Percentiles rank a stretch among this genome's conserved stretches.
These are phyloP conservation scores for Pythium dissotocum DNA, from an alignment of 352 stramenopile genomes.

Conservation along the genomic window DNA sequence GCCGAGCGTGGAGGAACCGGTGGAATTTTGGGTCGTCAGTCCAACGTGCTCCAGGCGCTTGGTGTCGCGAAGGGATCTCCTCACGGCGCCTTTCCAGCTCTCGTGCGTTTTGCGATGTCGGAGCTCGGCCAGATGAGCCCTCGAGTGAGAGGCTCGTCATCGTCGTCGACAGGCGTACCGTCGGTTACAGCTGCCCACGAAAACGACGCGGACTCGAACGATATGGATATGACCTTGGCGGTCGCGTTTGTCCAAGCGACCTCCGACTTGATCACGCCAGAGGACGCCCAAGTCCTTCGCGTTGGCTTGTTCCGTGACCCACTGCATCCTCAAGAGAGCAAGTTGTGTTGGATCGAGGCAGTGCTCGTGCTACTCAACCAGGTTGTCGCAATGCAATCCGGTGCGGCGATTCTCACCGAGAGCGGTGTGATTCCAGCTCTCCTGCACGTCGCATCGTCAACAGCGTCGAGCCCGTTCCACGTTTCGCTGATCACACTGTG, in stretches of 20 bases:
- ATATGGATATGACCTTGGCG: slow-evolving; percentile 89
- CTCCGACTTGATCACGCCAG: slow-evolving; percentile 62
- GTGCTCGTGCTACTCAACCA: slow-evolving; percentile 71
- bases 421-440: slow-evolving; percentile 82
- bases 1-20: slow-evolving; percentile 60
- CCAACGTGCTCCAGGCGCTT: slow-evolving; percentile 72
- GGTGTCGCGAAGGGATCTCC: slow-evolving; percentile 78
- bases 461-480: slow-evolving; percentile 58
- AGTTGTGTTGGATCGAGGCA: slow-evolving; percentile 79
- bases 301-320: slow-evolving; percentile 55
- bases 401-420: slow-evolving; percentile 77
- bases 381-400: slow-evolving; percentile 77
- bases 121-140: slow-evolving; percentile 48
- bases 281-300: slow-evolving; percentile 65
- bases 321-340: slow-evolving; percentile 41
- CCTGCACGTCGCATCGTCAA: slow-evolving; percentile 72
- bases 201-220: slow-evolving; percentile 40
- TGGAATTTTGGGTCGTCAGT: slow-evolving; percentile 75
- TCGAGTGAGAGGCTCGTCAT: slow-evolving; percentile 2
- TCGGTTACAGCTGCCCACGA: slow-evolving; percentile 27
- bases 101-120: slow-evolving; percentile 79
- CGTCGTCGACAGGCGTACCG: neutral
- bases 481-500: slow-evolving; percentile 75
- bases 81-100: slow-evolving; percentile 78
- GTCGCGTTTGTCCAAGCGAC: slow-evolving; percentile 89